Conservation (phyloP, 768 basidiomycete species). For the Mycena galopus region DNA sequence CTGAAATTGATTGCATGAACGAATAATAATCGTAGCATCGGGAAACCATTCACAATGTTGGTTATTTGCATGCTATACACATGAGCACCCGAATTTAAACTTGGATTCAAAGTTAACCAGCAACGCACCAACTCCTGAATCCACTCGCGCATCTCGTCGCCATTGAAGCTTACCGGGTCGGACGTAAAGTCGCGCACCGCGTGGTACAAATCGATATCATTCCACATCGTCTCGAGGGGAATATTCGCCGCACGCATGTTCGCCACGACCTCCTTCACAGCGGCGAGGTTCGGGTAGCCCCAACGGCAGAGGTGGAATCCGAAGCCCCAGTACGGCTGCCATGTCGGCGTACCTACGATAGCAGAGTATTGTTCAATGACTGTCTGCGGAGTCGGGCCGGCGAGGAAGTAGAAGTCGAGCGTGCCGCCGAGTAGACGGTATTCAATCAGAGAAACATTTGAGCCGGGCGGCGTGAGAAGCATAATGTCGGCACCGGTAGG, state of each 20-base stretch:
- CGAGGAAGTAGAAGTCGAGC: slow-evolving; percentile 84
- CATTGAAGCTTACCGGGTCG: slow-evolving; percentile 75
- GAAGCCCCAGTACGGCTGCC: slow-evolving; percentile 83
- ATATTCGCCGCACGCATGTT: slow-evolving; percentile 75
- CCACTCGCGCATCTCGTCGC: slow-evolving; percentile 65
- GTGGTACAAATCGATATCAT: slow-evolving; percentile 82
- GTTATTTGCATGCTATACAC: slow-evolving; percentile 46
- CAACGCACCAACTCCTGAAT: slow-evolving; percentile 67
- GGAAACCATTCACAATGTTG: slow-evolving; percentile 56
- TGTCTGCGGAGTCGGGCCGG: slow-evolving; percentile 66
- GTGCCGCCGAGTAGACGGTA: slow-evolving; percentile 83
- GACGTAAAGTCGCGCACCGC: slow-evolving; percentile 77
- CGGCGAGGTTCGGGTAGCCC: slow-evolving; percentile 42
- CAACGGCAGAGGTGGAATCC: slow-evolving; percentile 85
- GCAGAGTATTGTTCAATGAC: slow-evolving; percentile 81
- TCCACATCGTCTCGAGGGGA: slow-evolving; percentile 89
- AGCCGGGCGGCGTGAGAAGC: slow-evolving; percentile 68
- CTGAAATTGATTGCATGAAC: slow-evolving; percentile 45
- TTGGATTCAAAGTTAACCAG: neutral
- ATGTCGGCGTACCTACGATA: slow-evolving; percentile 74
- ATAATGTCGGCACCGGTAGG: slow-evolving; percentile 82
- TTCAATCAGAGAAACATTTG: slow-evolving; percentile 71
- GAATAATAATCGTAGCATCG: neutral
- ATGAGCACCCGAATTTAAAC: neutral
- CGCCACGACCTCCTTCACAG: slow-evolving; percentile 56